phyloP scores from a whole-genome alignment of 805 yeast species.

The Starmerella floris region DNA sequence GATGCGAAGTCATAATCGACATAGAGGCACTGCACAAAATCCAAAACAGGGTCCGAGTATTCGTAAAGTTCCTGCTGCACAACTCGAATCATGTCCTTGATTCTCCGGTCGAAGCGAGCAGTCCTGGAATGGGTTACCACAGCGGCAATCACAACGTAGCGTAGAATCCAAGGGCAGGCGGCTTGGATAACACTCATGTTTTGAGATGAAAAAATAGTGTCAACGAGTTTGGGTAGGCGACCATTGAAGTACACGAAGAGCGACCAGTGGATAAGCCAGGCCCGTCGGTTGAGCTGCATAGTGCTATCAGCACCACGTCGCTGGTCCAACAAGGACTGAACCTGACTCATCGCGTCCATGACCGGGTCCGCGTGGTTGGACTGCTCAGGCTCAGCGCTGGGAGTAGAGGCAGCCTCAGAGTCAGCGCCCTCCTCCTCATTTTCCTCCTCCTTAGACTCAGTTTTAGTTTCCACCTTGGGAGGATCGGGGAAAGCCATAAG shows the following conservation, averaged over 20 bases:
- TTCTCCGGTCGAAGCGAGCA: conserved; percentile 35
- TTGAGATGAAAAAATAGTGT: conserved; percentile 44
- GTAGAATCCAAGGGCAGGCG: conserved; percentile 55
- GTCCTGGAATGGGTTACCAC: conserved; percentile 19
- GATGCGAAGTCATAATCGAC: conserved; percentile 46
- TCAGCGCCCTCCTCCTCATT: conserved; percentile 40
- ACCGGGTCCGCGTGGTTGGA: conserved; percentile 34
- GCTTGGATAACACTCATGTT: conserved; percentile 57
- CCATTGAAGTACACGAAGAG: conserved; percentile 52
- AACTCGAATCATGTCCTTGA: conserved; percentile 45
- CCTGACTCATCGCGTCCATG: conserved; percentile 38
- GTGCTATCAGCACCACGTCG: conserved; percentile 41
- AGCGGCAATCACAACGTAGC: conserved; percentile 54
- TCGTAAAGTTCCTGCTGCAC: conserved; percentile 52
- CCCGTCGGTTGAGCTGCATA: conserved; percentile 47
- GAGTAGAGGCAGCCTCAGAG: conserved; percentile 17
- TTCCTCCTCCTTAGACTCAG: conserved; percentile 33
- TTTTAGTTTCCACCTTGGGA: conserved; percentile 1
- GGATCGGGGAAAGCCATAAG: conserved; percentile 31
- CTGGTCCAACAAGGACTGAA: conserved; percentile 47
- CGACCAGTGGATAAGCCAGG: conserved; percentile 60
- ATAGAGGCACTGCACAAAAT: conserved; percentile 42
- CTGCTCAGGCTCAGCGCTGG: conserved; percentile 1
- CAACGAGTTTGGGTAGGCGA: conserved; percentile 38
- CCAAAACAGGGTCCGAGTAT: conserved; percentile 51